phyloP scores from a whole-genome alignment of 495 filamentous ascomycete genomes.

The Podospora pseudocomata region DNA sequence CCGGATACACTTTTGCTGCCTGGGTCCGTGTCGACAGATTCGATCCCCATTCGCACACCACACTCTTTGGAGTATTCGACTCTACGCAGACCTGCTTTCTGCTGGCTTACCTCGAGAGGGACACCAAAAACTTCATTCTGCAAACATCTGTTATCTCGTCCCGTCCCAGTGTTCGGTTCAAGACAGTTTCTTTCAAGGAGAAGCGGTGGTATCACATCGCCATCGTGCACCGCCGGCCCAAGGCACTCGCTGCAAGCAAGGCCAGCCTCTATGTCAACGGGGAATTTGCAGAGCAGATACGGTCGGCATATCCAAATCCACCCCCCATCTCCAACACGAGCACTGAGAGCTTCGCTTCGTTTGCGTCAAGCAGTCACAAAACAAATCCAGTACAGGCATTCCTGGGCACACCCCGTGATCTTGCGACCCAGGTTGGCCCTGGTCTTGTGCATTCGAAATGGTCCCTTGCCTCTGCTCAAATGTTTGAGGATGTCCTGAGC shows the following conservation, averaged over 20 bases:
- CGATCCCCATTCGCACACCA: constrained; percentile 82
- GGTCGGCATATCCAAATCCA: constrained; percentile 74
- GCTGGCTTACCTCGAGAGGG: constrained; percentile 87
- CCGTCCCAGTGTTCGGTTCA: constrained; percentile 89
- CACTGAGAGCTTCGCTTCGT: constrained; percentile 58
- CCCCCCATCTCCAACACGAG: constrained; percentile 59
- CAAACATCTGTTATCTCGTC: constrained; percentile 89
- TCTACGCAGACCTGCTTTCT: constrained; percentile 89
- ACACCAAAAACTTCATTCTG: constrained; percentile 91
- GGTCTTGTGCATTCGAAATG: constrained; percentile 74
- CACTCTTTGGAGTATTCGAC: constrained; percentile 94
- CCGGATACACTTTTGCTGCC: constrained; percentile 81
- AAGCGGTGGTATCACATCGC: constrained; percentile 88
- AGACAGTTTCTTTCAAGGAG: constrained; percentile 68
- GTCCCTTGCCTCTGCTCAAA: constrained; percentile 83
- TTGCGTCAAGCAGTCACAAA: constrained; percentile 52
- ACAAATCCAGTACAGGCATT: constrained; percentile 80
- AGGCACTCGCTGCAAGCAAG: constrained; percentile 70
- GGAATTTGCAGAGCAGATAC: constrained; percentile 88
- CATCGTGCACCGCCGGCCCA: constrained; percentile 74
- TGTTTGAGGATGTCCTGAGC: constrained; percentile 82
- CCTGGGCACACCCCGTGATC: constrained; percentile 85
- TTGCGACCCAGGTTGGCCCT: constrained; percentile 75
- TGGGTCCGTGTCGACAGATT: constrained; percentile 88
- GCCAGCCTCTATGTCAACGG: constrained; percentile 90